Evolutionary conservation across 208 protist genomes (phyloP).

Genomic region (Acanthamoeba lenticulata): DNA sequence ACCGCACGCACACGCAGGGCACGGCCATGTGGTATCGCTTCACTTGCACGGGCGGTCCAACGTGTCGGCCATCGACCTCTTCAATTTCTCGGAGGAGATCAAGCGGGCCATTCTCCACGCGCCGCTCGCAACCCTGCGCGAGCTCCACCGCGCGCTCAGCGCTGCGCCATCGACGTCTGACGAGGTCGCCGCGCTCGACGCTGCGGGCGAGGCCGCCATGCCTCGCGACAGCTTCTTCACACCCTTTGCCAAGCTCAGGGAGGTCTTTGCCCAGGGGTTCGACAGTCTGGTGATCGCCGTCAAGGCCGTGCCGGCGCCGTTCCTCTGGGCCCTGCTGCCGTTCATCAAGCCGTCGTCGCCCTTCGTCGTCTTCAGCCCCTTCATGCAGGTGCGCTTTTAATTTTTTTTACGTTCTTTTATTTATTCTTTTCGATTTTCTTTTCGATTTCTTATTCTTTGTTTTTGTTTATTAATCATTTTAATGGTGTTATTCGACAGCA

Average conservation of each 20-base stretch:
- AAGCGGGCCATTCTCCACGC: neutral
- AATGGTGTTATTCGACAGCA: slow-evolving; percentile 51
- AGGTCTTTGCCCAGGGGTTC: neutral
- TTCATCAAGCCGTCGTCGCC: slow-evolving; percentile 63
- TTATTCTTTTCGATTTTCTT: too few relatives aligned
- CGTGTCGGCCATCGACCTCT: neutral
- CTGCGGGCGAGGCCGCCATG: neutral
- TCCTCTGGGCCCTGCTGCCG: slow-evolving; percentile 67
- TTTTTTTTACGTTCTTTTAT: too few relatives aligned
- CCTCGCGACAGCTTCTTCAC: neutral
- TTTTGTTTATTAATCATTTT: neutral
- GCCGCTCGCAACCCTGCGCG: neutral
- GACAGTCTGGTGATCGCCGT: slow-evolving; percentile 66
- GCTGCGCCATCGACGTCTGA: neutral
- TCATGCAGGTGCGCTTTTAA: neutral
- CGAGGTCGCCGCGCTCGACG: neutral
- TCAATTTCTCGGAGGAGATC: neutral
- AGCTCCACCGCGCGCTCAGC: neutral
- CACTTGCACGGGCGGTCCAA: neutral
- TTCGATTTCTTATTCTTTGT: too few relatives aligned
- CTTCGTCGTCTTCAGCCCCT: slow-evolving; percentile 74
- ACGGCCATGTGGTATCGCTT: neutral
- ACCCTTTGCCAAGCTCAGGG: neutral
- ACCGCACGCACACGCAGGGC: slow-evolving; percentile 32
- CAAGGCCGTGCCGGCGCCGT: slow-evolving; percentile 34